Conservation (phyloP, 176 grass and related monocot genomes). For the Triticum aestivum region DNA sequence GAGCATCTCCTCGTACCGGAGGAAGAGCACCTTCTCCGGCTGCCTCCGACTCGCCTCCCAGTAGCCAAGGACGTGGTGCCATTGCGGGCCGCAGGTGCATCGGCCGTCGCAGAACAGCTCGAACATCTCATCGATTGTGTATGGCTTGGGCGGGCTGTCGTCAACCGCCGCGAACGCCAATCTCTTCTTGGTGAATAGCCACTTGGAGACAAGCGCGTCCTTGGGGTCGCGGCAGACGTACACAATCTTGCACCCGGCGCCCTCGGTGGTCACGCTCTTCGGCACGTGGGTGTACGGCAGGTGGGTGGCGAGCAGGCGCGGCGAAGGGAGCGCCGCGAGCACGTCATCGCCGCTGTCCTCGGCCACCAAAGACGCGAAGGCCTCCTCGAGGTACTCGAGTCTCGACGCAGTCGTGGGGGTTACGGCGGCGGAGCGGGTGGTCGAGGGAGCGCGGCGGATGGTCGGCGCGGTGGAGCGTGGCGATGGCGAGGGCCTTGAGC, state of each 20-base stretch:
- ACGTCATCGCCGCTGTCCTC: too few relatives aligned
- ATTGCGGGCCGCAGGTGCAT: background rate
- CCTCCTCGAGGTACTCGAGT: background rate
- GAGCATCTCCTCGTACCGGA: slow-evolving; percentile 45
- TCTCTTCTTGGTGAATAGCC: background rate
- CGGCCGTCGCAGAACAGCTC: slow-evolving; percentile 4
- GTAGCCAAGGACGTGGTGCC: slow-evolving; percentile 30
- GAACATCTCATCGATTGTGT: background rate
- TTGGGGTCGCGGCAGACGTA: slow-evolving; percentile 49
- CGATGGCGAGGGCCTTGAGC: slow-evolving; percentile 41
- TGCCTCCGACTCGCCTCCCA: slow-evolving; percentile 17
- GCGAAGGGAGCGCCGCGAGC: background rate
- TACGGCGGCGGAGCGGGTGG: slow-evolving; percentile 7
- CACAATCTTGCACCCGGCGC: slow-evolving; percentile 2
- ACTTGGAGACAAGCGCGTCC: slow-evolving; percentile 37
- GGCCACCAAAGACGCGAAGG: background rate
- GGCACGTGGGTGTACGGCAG: slow-evolving; percentile 35
- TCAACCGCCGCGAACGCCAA: too few relatives aligned
- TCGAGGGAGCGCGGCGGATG: background rate
- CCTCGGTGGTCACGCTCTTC: background rate
- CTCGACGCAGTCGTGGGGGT: slow-evolving; percentile 37
- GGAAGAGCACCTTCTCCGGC: slow-evolving; percentile 36
- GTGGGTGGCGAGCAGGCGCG: slow-evolving; percentile 31
- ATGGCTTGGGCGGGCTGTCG: too few relatives aligned
- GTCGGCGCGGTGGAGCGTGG: background rate